Percentiles rank a stretch among this genome's conserved stretches.
phyloP scores from a whole-genome alignment of 1,284 basidiomycete species.

The Peniophora sp. region DNA sequence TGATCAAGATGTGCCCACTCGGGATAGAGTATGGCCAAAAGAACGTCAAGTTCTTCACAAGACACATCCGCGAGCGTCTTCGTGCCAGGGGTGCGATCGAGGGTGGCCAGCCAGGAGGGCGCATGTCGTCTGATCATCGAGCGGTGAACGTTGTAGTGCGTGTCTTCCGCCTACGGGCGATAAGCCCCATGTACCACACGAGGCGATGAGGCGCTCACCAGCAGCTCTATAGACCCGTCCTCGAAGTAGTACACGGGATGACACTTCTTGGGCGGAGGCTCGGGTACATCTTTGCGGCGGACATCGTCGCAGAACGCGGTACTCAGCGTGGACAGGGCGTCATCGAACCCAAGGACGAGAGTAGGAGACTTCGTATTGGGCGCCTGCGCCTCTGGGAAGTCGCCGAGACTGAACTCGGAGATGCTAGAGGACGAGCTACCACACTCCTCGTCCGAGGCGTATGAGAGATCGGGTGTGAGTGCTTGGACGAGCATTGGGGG shows the following conservation, averaged over 20 bases:
- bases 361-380: no score
- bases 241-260: conserved; percentile 7
- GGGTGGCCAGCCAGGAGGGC: neutral
- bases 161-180: neutral
- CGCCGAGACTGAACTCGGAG: no score
- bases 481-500: no score
- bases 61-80: neutral
- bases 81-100: neutral
- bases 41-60: neutral
- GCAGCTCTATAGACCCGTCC: conserved; percentile 9
- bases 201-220: conserved; percentile 4
- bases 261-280: no score
- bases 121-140: neutral
- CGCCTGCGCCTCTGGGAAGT: no score
- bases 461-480: no score
- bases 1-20: neutral
- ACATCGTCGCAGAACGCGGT: no score
- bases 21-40: neutral
- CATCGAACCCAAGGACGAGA: no score
- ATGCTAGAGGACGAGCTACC: no score
- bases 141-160: neutral
- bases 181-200: neutral
- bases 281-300: no score
- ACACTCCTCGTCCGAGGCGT: no score
- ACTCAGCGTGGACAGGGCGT: no score